These are phyloP conservation scores for Vigna angularis DNA, from an alignment of 306 rosid species.

Conservation along the genomic window DNA sequence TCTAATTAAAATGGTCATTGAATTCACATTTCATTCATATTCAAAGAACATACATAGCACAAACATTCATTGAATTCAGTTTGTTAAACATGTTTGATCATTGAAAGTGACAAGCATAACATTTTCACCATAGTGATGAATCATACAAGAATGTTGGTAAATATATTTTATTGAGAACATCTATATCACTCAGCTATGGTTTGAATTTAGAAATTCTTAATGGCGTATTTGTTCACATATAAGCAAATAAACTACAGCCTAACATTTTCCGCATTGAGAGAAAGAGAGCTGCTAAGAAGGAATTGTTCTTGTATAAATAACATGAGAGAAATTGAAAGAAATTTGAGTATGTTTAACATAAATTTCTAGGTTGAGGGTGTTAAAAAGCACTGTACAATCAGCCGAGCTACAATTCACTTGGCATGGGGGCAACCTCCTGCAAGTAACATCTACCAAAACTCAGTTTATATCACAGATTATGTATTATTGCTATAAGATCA, in stretches of 20 bases:
- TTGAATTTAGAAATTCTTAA: slow-evolving; percentile 33
- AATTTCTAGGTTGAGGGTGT: slow-evolving; percentile 51
- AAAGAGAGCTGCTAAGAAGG: not conserved
- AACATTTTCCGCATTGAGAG: slow-evolving; percentile 5
- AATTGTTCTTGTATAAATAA: slow-evolving; percentile 36
- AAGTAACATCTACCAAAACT: slow-evolving; percentile 18
- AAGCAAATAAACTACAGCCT: slow-evolving; percentile 21
- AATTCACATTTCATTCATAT: too few species aligned
- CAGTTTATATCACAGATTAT: too few species aligned
- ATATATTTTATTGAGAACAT: not conserved
- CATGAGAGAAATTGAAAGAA: slow-evolving; percentile 53
- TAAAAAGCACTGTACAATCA: slow-evolving; percentile 74
- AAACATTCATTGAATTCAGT: not conserved
- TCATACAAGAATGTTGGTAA: not conserved
- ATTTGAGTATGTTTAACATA: slow-evolving; percentile 43
- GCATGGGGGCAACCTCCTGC: slow-evolving; percentile 68
- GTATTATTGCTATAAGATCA: too few species aligned
- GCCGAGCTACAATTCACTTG: slow-evolving; percentile 50
- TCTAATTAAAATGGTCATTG: too few species aligned
- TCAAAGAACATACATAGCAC: not conserved
- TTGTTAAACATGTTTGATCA: not conserved
- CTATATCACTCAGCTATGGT: slow-evolving; percentile 10
- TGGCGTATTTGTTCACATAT: slow-evolving; percentile 20
- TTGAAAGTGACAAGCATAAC: not conserved
- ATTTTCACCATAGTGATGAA: too few species aligned